These are phyloP conservation scores for Didymella pomorum DNA, from an alignment of 2,329 filamentous ascomycete genomes.

Conservation along the genomic window DNA sequence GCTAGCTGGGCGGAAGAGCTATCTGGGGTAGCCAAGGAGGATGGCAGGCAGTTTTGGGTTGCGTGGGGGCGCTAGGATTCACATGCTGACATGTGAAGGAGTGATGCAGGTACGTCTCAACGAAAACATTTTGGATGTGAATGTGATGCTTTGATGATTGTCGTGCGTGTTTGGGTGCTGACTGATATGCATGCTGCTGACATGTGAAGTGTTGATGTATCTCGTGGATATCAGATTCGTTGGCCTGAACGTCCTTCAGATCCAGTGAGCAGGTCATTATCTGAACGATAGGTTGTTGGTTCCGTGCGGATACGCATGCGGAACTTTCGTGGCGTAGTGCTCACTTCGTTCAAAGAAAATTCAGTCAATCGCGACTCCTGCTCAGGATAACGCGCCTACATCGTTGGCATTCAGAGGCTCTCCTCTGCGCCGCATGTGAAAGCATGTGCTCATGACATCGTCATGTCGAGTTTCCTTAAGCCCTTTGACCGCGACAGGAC, in stretches of 20 bases:
- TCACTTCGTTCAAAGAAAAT: background rate
- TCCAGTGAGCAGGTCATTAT: background rate
- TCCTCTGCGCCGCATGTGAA: conserved; percentile 12
- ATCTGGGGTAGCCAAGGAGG: conserved; percentile 21
- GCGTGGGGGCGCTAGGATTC: conserved; percentile 17
- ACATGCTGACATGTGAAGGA: conserved; percentile 21
- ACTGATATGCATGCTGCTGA: conserved; percentile 1
- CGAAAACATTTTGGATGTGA: background rate
- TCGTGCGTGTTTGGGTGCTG: background rate
- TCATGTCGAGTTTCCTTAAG: conserved; percentile 9
- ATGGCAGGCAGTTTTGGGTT: conserved; percentile 10
- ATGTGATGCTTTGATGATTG: conserved; percentile 3
- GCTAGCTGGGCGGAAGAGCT: conserved; percentile 10
- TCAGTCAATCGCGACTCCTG: background rate
- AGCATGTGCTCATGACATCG: conserved; percentile 13
- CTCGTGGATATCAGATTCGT: conserved; percentile 1
- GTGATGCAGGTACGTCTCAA: conserved; percentile 25
- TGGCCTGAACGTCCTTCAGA: background rate
- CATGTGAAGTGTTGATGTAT: background rate
- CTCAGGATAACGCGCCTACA: background rate
- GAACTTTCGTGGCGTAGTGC: conserved; percentile 3
- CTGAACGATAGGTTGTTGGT: conserved; percentile 4
- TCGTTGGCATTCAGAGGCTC: background rate
- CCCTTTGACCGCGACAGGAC: conserved; percentile 4
- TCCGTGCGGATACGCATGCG: background rate